Evolutionary conservation across 352 stramenopile species (phyloP).

Genomic region (Phytophthora chlamydospora): DNA sequence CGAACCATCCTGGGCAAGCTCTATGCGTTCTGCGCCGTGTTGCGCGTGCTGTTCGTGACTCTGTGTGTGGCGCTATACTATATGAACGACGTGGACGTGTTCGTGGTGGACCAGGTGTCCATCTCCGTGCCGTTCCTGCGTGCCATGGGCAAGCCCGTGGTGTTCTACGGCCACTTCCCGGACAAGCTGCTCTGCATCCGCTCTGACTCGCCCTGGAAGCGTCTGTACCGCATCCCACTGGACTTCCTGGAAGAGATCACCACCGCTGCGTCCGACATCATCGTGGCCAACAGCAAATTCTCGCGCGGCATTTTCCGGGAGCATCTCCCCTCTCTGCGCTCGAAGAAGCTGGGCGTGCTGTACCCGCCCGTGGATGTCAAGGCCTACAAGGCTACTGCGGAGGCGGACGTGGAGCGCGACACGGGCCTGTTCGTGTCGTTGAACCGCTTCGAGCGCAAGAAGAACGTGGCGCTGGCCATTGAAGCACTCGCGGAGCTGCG

Average conservation of each 20-base stretch:
- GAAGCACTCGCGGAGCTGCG: slow-evolving; percentile 76
- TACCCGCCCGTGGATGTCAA: slow-evolving; percentile 94
- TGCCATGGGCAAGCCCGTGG: slow-evolving; percentile 78
- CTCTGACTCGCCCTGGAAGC: slow-evolving; percentile 72
- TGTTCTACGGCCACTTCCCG: slow-evolving; percentile 99
- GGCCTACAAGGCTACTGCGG: slow-evolving; percentile 53
- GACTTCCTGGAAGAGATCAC: slow-evolving; percentile 95
- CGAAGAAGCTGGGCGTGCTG: slow-evolving; percentile 83
- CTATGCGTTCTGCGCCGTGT: slow-evolving; percentile 93
- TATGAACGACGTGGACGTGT: slow-evolving; percentile 64
- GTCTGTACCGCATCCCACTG: slow-evolving; percentile 91
- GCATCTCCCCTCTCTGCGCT: slow-evolving; percentile 83
- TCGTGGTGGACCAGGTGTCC: slow-evolving; percentile 87
- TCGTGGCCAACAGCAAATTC: slow-evolving; percentile 98
- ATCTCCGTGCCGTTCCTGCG: slow-evolving; percentile 80
- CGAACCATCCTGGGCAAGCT: slow-evolving; percentile 85
- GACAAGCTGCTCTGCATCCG: slow-evolving; percentile 94
- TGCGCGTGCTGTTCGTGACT: slow-evolving; percentile 95
- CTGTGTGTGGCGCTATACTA: slow-evolving; percentile 52
- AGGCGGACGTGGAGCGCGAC: slow-evolving; percentile 41
- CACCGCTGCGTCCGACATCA: slow-evolving; percentile 91
- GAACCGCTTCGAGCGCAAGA: slow-evolving; percentile 99
- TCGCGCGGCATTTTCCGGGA: slow-evolving; percentile 91
- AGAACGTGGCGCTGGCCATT: slow-evolving; percentile 94
- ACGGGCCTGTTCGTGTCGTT: slow-evolving; percentile 92